Percentiles rank a stretch among this genome's conserved stretches.
Conservation (phyloP, 2,329 filamentous ascomycete genomes). For the Xylaria sp. region DNA sequence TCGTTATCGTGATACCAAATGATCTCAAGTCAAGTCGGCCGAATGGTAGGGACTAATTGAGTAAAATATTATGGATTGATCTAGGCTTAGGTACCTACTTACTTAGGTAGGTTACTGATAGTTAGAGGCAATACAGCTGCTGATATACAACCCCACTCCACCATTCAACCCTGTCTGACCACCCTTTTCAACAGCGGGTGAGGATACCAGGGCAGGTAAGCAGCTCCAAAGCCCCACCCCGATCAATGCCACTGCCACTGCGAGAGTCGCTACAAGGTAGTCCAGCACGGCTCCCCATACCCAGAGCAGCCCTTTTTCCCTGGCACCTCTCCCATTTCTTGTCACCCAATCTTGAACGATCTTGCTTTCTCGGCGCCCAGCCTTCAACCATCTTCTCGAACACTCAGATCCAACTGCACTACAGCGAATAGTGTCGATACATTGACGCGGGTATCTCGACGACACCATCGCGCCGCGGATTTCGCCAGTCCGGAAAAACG, state of each 20-base stretch:
- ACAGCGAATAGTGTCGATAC: constrained; percentile 25
- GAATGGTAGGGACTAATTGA: not conserved
- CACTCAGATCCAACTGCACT: constrained; percentile 32
- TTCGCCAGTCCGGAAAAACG: not conserved
- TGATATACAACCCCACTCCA: constrained; percentile 2
- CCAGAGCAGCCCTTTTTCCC: constrained; percentile 30
- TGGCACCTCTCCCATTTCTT: constrained; percentile 32
- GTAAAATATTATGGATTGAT: not conserved
- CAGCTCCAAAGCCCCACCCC: constrained; percentile 27
- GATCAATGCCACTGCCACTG: constrained; percentile 22
- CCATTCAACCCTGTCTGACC: constrained; percentile 14
- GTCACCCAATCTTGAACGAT: constrained; percentile 39
- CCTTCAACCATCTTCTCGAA: constrained; percentile 47
- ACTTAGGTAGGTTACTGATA: no score
- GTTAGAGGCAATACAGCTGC: not conserved
- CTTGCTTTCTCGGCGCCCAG: constrained; percentile 56
- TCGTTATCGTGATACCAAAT: not conserved
- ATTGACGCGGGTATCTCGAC: not conserved
- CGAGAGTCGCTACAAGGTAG: constrained; percentile 10
- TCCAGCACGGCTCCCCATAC: constrained; percentile 16
- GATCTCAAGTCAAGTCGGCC: not conserved
- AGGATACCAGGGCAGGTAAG: constrained; percentile 16
- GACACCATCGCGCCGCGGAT: not conserved
- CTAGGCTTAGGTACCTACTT: no score
- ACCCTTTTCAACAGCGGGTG: not conserved